These are phyloP conservation scores for Noccaea caerulescens DNA, from an alignment of 345 rosid species.

Conservation along the genomic window DNA sequence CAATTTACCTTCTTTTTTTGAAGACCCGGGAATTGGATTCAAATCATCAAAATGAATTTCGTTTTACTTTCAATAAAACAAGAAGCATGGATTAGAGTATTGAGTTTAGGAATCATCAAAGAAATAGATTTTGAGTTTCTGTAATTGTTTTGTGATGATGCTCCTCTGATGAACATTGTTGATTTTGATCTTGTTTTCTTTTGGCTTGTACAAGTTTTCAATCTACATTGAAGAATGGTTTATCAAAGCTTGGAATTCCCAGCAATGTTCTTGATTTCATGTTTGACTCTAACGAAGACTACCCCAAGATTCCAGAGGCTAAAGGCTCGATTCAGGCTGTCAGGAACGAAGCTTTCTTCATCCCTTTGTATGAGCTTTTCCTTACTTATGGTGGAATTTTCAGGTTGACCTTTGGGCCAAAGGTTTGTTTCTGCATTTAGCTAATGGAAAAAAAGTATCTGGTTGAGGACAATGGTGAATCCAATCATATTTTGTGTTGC, in stretches of 20 bases:
- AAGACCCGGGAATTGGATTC: too few relatives aligned
- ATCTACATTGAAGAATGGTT: slow-evolving; percentile 61
- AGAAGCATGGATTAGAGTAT: too few relatives aligned
- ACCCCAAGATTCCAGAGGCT: slow-evolving; percentile 79
- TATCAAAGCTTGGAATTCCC: slow-evolving; percentile 76
- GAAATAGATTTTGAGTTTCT: neutral
- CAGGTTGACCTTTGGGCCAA: slow-evolving; percentile 90
- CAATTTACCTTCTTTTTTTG: neutral
- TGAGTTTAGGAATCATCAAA: neutral
- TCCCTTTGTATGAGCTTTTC: slow-evolving; percentile 86
- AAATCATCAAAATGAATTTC: too few relatives aligned
- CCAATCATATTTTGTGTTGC: neutral
- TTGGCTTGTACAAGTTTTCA: slow-evolving; percentile 56
- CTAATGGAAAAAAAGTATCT: neutral
- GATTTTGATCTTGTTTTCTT: neutral
- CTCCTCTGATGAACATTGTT: neutral
- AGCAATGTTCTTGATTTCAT: slow-evolving; percentile 55
- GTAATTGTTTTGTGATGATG: neutral
- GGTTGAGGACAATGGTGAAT: neutral
- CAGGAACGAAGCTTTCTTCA: slow-evolving; percentile 86
- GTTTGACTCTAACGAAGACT: slow-evolving; percentile 53
- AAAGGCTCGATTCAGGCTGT: slow-evolving; percentile 70
- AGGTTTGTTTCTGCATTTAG: slow-evolving; percentile 54
- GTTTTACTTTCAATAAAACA: too few relatives aligned
- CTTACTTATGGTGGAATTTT: slow-evolving; percentile 95